Conservation (phyloP, 139 green algal genomes). For the Pseudopediastrum boryanum region DNA sequence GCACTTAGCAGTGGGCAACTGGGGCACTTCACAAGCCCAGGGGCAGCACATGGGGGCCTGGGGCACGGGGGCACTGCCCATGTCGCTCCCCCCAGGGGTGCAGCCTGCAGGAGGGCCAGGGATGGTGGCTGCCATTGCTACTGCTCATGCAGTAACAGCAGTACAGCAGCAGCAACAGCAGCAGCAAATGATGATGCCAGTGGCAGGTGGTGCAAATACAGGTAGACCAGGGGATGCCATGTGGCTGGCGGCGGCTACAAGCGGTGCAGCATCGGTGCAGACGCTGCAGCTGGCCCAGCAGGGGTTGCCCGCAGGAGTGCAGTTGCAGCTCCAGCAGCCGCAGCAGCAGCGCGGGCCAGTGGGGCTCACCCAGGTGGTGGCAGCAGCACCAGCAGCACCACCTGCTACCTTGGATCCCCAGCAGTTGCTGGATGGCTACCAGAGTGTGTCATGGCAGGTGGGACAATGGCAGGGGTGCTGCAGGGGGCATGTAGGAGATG, state of each 20-base stretch:
- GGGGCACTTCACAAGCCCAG: conserved; percentile 1
- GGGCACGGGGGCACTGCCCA: conserved; percentile 15
- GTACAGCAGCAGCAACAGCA: not conserved
- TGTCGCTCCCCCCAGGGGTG: too few species aligned
- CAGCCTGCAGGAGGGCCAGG: too few species aligned
- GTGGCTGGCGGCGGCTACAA: conserved; percentile 26
- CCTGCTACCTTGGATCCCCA: not conserved
- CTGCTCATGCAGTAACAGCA: too few species aligned
- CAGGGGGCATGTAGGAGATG: too few species aligned
- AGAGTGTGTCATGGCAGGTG: conserved; percentile 7
- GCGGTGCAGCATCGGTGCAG: conserved; percentile 9
- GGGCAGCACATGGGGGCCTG: not conserved
- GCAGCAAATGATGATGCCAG: not conserved
- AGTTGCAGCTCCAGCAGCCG: conserved; percentile 38
- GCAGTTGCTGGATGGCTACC: conserved; percentile 20
- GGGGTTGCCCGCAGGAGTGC: not conserved
- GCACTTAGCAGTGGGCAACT: not conserved
- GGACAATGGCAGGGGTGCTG: too few species aligned
- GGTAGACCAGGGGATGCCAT: not conserved
- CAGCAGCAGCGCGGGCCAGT: too few species aligned
- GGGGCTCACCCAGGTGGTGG: not conserved
- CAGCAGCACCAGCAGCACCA: not conserved
- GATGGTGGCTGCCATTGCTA: too few species aligned
- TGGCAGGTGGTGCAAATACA: not conserved
- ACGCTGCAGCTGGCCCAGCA: not conserved